Evolutionary conservation across 768 basidiomycete genomes (phyloP), one percentile per base, ranked within the genome.

Genomic region (Suillus ampliporus): DNA sequence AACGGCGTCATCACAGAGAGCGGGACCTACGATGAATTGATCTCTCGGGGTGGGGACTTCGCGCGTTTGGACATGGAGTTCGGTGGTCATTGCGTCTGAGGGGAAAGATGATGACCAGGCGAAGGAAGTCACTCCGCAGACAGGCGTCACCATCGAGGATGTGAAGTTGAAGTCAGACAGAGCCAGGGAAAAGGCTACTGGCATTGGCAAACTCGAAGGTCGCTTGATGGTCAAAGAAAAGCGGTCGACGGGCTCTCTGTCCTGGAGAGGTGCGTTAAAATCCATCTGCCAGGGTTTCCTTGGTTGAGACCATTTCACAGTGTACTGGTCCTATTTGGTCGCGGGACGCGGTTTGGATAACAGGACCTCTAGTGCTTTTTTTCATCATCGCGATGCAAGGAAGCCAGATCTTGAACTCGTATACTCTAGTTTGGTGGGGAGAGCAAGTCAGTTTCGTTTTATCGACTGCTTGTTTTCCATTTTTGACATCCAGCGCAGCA

Each of bases 391-490:
- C 87, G 34, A 88, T 89, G 86, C 89, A 89, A 76, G 83, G 76
- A 31, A 83, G 82, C 60, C 83, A 84, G 67, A 81, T 89, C 57
- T 71, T 88, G 66, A 89, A 85, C 66, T 83, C 84, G 58, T 89
- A 90, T 64, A 87, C 86, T 52, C 77, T 92, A 15, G 85, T 90
- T 17, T 91, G 86, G 85, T 89, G 90, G 90, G n/a, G 83, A 90
- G 70, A 80, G 77, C 53, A 81, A 88, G 85, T 86, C 54, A 58
- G 82, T 76, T 2, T 21, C 28, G 26, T 40, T 44, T 58, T 46
- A 35, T 26, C 19, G 14, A 11, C 10, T 6, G n/a, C 5, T 56
- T 31, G 35, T n/a, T 37, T 56, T 47, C 19, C 44, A 10, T 19
- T 35, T 19, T 28, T 51, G 37, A 28, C 44, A 53, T 51, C 5